Percentiles rank a stretch among this genome's conserved stretches.
These are phyloP conservation scores for Aegilops speltoides DNA, from an alignment of 176 grass and related monocot genomes.

Conservation along the genomic window DNA sequence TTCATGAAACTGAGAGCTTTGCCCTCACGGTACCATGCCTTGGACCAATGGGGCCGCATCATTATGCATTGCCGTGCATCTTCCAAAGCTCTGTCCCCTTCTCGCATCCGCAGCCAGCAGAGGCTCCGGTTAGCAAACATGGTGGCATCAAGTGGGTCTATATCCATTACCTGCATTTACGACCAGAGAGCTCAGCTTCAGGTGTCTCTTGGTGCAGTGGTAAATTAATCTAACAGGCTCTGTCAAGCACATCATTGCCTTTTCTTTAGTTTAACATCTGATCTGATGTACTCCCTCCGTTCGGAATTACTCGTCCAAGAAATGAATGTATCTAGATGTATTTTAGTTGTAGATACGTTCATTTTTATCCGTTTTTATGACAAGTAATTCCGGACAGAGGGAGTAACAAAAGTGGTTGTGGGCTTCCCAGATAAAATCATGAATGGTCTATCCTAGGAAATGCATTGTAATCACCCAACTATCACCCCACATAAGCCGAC, in stretches of 20 bases:
- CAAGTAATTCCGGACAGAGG: too few relatives aligned
- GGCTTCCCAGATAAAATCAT: background rate
- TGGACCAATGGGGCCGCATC: background rate
- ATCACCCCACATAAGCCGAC: background rate
- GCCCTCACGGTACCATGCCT: slow-evolving; percentile 4
- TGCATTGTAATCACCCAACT: background rate
- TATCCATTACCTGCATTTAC: background rate
- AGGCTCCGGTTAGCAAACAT: background rate
- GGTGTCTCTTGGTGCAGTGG: background rate
- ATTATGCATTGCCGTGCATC: background rate
- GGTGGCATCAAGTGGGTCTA: background rate
- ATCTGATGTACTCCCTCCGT: background rate
- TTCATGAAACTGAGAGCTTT: slow-evolving; percentile 1
- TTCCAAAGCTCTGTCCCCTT: background rate
- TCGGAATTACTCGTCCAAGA: too few relatives aligned
- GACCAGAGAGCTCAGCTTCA: background rate
- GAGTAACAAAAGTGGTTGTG: background rate
- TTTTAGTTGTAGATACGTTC: too few relatives aligned
- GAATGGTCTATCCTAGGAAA: background rate
- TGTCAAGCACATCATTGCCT: background rate
- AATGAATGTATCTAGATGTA: too few relatives aligned
- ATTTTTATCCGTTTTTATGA: too few relatives aligned
- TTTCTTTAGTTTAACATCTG: background rate
- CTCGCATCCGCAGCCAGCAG: background rate
- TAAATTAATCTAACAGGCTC: background rate